Percentiles rank a stretch among this genome's conserved stretches.
Evolutionary conservation across 352 stramenopile species (phyloP).

Genomic region (Thalassiosira hispida): DNA sequence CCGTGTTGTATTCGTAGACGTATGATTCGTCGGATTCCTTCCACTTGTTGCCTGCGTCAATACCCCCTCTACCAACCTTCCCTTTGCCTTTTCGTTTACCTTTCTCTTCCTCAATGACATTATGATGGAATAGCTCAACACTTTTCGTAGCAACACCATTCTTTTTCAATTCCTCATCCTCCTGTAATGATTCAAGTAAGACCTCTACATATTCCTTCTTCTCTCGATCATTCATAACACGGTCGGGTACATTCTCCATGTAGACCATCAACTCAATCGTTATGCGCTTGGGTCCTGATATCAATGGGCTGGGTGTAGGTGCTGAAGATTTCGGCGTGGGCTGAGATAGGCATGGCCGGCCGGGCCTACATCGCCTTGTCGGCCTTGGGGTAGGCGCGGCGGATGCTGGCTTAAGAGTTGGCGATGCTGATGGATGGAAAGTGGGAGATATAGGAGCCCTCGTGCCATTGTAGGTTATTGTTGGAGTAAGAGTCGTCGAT

Average conservation of each 20-base stretch:
- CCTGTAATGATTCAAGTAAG: constrained; percentile 6
- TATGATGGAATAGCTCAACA: constrained; percentile 13
- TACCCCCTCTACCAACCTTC: background rate
- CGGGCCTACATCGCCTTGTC: constrained; percentile 23
- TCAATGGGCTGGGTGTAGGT: background rate
- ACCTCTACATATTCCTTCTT: constrained; percentile 21
- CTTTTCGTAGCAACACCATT: background rate
- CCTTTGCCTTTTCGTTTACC: background rate
- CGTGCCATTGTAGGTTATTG: background rate
- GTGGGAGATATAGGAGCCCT: background rate
- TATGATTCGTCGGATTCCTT: background rate
- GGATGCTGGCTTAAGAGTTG: background rate
- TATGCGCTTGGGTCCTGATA: background rate
- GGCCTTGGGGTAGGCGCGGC: constrained; percentile 2
- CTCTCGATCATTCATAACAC: constrained; percentile 19
- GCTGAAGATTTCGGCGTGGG: background rate
- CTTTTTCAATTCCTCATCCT: constrained; percentile 9
- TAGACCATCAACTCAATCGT: constrained; percentile 21
- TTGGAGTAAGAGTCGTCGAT: background rate
- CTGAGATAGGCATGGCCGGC: constrained; percentile 12
- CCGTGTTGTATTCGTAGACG: constrained; percentile 26
- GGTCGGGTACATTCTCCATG: constrained; percentile 28
- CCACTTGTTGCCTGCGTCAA: background rate
- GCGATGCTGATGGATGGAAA: background rate
- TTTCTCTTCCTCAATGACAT: constrained; percentile 19